Conservation (phyloP, 805 yeast species). For the Starmerella stellata region DNA sequence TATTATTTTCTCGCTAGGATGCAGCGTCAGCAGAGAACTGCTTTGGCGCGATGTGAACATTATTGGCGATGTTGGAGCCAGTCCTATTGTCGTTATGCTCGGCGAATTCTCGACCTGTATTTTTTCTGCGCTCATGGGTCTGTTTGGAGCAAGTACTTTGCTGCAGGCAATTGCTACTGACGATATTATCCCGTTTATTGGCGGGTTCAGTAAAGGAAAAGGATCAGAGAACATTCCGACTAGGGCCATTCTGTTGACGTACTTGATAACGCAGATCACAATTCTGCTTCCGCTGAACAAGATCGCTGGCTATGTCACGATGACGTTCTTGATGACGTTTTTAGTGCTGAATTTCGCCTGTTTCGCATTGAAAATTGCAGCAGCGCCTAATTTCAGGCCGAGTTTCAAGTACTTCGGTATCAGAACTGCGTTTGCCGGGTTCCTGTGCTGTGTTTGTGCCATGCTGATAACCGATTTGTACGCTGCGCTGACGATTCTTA, state of each 20-base stretch:
- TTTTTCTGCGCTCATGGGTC: conserved; percentile 86
- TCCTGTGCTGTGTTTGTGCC: conserved; percentile 48
- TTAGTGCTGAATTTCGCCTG: conserved; percentile 90
- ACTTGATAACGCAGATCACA: conserved; percentile 68
- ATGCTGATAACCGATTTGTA: conserved; percentile 91
- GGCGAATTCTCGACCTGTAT: conserved; percentile 90
- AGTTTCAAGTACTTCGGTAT: conserved; percentile 76
- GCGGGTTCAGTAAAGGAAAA: conserved; percentile 36
- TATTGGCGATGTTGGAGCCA: conserved; percentile 60
- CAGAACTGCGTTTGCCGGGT: conserved; percentile 65
- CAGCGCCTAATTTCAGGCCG: conserved; percentile 98
- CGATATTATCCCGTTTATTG: conserved; percentile 63
- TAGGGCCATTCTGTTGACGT: conserved; percentile 52
- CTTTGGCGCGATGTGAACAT: conserved; percentile 66
- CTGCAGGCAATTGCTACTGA: conserved; percentile 85
- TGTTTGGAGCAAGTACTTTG: conserved; percentile 86
- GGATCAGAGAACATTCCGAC: conserved; percentile 38
- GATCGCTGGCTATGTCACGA: conserved; percentile 85
- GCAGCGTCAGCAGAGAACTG: conserved; percentile 61
- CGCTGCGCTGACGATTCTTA: conserved; percentile 61
- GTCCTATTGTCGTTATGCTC: conserved; percentile 47
- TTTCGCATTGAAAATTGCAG: conserved; percentile 63
- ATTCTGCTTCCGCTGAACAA: conserved; percentile 79
- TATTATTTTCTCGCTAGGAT: conserved; percentile 70
- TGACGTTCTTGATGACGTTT: conserved; percentile 94